Percentiles rank a stretch among this genome's conserved stretches.
Conservation (phyloP, 164 flowering plant genomes). For the Aristolochia contorta region DNA sequence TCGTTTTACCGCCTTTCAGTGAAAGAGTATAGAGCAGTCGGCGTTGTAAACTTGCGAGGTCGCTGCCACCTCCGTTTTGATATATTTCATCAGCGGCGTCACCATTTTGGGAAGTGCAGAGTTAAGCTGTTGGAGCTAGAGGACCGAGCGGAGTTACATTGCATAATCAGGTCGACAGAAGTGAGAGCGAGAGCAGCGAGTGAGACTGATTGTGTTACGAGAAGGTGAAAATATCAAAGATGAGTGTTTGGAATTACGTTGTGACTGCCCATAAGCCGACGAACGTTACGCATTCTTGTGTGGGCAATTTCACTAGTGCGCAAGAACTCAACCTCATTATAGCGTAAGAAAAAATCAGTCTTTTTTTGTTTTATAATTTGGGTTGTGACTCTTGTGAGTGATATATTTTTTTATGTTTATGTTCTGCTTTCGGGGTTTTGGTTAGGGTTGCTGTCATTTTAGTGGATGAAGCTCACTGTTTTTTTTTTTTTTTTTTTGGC, state of each 20-base stretch:
- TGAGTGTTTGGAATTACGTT: conserved; percentile 93
- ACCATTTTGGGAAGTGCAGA: too few species aligned
- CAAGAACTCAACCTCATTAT: conserved; percentile 92
- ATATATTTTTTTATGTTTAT: not conserved
- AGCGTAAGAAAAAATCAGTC: conserved; percentile 40
- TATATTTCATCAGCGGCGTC: too few species aligned
- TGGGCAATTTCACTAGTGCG: conserved; percentile 92
- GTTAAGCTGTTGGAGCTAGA: too few species aligned
- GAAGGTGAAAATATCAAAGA: conserved; percentile 11
- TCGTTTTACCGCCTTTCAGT: too few species aligned
- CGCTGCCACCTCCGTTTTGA: too few species aligned
- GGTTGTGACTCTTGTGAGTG: not conserved
- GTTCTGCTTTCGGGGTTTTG: not conserved
- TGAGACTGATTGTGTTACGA: not conserved
- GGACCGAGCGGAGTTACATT: too few species aligned
- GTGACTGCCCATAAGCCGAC: conserved; percentile 99
- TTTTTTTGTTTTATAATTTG: not conserved
- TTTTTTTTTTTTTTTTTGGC: not conserved
- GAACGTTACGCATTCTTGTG: conserved; percentile 87
- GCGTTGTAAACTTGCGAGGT: too few species aligned
- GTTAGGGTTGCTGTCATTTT: not conserved
- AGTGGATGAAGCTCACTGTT: too few species aligned
- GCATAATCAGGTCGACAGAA: too few species aligned
- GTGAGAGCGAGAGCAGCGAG: too few species aligned
- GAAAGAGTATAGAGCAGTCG: too few species aligned